phyloP scores from a whole-genome alignment of 352 stramenopile genomes.

The Halophytophthora batemanensis region DNA sequence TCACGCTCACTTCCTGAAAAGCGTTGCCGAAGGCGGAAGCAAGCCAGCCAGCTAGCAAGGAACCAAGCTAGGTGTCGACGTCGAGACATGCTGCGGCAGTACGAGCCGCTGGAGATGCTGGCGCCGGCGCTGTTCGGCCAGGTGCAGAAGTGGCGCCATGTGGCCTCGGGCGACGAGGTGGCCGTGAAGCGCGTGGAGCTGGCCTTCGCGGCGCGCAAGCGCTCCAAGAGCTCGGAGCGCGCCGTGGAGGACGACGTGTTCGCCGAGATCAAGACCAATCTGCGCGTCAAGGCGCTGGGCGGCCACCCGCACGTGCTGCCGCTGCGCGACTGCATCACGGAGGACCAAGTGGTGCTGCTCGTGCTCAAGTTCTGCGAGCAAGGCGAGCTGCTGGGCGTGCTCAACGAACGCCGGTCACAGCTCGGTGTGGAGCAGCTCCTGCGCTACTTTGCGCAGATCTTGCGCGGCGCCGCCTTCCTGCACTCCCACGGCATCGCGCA shows the following conservation, averaged over 20 bases:
- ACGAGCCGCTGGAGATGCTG: conserved; percentile 61
- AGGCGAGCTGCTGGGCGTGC: conserved; percentile 71
- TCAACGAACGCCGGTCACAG: conserved; percentile 45
- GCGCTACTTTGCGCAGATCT: conserved; percentile 68
- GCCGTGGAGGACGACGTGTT: conserved; percentile 68
- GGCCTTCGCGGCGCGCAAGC: conserved; percentile 37
- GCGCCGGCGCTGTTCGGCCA: conserved; percentile 68
- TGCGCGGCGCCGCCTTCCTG: conserved; percentile 63
- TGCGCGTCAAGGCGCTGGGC: conserved; percentile 51
- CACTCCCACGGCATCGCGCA: conserved; percentile 75
- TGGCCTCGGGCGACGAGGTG: conserved; percentile 45
- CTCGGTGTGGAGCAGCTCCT: conserved; percentile 29
- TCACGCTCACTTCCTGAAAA: no score
- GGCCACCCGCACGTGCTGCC: conserved; percentile 70
- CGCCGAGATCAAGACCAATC: conserved; percentile 65
- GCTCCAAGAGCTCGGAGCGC: conserved; percentile 44
- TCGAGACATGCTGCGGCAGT: conserved; percentile 30
- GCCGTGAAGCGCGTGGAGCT: conserved; percentile 84
- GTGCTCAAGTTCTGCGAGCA: conserved; percentile 65
- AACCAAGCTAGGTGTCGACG: neutral
- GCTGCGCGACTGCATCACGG: conserved; percentile 61
- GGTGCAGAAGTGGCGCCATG: conserved; percentile 63
- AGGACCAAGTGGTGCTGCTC: conserved; percentile 59
- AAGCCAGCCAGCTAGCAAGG: no score
- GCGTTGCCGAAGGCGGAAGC: no score